Conservation (phyloP, 331 rosid species). For the Saraca asoca region DNA sequence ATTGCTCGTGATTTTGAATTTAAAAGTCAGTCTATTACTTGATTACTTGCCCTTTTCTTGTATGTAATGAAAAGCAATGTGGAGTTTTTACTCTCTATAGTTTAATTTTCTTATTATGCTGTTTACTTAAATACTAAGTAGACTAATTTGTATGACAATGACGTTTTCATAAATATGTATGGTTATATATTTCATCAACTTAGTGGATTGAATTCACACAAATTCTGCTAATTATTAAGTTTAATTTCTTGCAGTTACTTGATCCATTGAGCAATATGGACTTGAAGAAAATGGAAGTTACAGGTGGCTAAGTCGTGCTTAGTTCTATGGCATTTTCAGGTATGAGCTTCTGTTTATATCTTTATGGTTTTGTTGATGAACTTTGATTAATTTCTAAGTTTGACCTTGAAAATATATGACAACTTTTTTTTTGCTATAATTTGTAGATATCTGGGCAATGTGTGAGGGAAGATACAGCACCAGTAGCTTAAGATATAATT, state of each 20-base stretch:
- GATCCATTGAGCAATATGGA: constrained; percentile 42
- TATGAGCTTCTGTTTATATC: constrained; percentile 37
- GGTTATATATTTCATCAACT: background rate
- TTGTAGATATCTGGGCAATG: constrained; percentile 63
- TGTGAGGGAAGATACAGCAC: constrained; percentile 47
- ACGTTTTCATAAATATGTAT: background rate
- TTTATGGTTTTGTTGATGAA: constrained; percentile 3
- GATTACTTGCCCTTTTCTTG: background rate
- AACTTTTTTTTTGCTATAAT: constrained; percentile 20
- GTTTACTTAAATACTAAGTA: background rate
- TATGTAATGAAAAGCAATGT: background rate
- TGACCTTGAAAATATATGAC: background rate
- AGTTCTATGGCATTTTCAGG: constrained; percentile 73
- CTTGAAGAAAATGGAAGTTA: constrained; percentile 62
- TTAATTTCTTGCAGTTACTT: constrained; percentile 18
- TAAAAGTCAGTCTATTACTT: background rate
- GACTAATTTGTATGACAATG: background rate
- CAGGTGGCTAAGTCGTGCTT: constrained; percentile 70
- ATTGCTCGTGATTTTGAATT: background rate
- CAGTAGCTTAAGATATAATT: constrained; percentile 39
- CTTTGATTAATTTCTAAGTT: constrained; percentile 12
- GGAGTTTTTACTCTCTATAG: background rate
- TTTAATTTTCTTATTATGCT: constrained; percentile 4
- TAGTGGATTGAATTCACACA: constrained; percentile 12
- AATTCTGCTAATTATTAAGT: constrained; percentile 19